Conservation (phyloP, 2,329 filamentous ascomycete genomes). For the Pochonia chlamydosporia region DNA sequence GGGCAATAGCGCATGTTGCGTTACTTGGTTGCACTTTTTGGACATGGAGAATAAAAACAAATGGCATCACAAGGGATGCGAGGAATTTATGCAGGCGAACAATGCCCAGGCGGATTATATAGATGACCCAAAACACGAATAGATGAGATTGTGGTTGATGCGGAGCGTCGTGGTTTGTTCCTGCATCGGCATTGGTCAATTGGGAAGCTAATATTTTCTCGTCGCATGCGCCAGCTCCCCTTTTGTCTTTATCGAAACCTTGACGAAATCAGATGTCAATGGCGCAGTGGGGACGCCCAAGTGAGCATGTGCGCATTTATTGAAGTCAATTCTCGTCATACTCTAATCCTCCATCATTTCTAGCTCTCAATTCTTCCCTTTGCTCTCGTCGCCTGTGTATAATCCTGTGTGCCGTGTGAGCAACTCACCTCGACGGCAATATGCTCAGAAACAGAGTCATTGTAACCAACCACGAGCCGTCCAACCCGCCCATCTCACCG, state of each 20-base stretch:
- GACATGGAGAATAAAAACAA: neutral
- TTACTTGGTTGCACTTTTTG: neutral
- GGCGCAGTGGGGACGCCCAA: too few species aligned
- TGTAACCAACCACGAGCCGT: neutral
- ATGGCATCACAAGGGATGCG: neutral
- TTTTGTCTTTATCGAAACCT: neutral
- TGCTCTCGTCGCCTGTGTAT: neutral
- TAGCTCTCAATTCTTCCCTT: neutral
- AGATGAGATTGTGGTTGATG: neutral
- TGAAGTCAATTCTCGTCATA: too few species aligned
- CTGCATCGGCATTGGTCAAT: conserved; percentile 1
- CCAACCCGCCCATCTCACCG: neutral
- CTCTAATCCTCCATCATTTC: neutral
- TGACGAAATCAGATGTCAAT: too few species aligned
- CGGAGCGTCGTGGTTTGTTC: neutral
- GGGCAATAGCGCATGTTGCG: neutral
- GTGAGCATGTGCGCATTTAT: too few species aligned
- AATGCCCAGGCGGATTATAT: neutral
- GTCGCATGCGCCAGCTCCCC: neutral
- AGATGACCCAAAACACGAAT: neutral
- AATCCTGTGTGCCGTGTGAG: neutral
- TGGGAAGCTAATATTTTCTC: neutral
- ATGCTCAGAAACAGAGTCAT: neutral
- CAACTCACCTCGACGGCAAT: neutral
- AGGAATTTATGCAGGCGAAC: neutral